Percentiles rank a stretch among this genome's conserved stretches.
These are phyloP conservation scores for Penicillium freii DNA, from an alignment of 2,329 filamentous ascomycete genomes.

Conservation along the genomic window DNA sequence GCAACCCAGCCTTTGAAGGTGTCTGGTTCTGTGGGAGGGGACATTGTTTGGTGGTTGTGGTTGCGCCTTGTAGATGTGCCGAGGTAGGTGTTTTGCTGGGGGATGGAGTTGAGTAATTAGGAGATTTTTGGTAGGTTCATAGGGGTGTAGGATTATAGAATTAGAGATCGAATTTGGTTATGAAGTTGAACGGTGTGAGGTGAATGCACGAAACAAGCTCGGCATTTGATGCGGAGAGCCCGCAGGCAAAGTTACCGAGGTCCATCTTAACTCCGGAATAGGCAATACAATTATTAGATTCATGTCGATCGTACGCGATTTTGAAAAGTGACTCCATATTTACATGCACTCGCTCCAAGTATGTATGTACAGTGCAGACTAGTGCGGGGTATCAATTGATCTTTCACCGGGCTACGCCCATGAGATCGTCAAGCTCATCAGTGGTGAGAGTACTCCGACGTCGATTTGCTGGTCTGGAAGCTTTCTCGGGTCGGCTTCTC, in stretches of 20 bases:
- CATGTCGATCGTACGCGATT: background rate
- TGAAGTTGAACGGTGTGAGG: background rate
- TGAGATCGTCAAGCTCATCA: slow-evolving; percentile 44
- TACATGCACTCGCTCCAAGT: slow-evolving; percentile 16
- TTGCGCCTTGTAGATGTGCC: slow-evolving; percentile 1
- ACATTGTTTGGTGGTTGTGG: slow-evolving; percentile 1
- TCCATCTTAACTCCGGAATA: slow-evolving; percentile 3
- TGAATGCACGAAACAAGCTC: background rate
- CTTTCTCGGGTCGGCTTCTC: slow-evolving; percentile 33
- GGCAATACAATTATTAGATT: background rate
- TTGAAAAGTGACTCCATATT: slow-evolving; percentile 12
- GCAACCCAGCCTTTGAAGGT: slow-evolving; percentile 43
- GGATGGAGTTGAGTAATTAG: background rate
- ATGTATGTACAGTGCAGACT: slow-evolving; percentile 27
- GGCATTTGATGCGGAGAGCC: slow-evolving; percentile 13
- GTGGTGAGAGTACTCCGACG: slow-evolving; percentile 47
- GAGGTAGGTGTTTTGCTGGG: background rate
- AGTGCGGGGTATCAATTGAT: slow-evolving; percentile 17
- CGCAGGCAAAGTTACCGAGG: slow-evolving; percentile 13
- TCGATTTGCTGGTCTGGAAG: slow-evolving; percentile 30
- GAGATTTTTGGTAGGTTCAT: background rate
- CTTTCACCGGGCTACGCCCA: slow-evolving; percentile 30
- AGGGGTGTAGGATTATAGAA: background rate
- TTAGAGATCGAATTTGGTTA: background rate
- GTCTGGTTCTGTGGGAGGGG: slow-evolving; percentile 20